Evolutionary conservation across 75 land plant genomes (phyloP).

Genomic region (Selaginella tamariscina): DNA sequence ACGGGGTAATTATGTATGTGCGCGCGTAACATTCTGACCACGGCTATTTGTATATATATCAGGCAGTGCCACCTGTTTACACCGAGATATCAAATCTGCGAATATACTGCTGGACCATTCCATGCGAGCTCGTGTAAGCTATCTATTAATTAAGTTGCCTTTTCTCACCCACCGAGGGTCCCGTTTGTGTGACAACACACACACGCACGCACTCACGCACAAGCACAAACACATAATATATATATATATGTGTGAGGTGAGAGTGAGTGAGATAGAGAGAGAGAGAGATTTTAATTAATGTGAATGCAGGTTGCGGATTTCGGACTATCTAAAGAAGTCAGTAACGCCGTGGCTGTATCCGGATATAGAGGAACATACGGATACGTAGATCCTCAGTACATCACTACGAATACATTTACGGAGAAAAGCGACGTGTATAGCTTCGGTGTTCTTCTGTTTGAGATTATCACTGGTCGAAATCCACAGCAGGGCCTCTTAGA

Average conservation of each 20-base stretch:
- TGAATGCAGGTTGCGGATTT: constrained; percentile 96
- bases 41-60: constrained; percentile 15
- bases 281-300: too few relatives aligned
- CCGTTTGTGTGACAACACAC: too few relatives aligned
- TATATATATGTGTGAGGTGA: too few relatives aligned
- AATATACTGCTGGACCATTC: constrained; percentile 78
- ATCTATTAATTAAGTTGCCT: too few relatives aligned
- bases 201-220: too few relatives aligned
- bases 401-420: constrained; percentile 54
- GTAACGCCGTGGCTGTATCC: constrained; percentile 30
- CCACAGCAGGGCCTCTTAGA: constrained; percentile 77
- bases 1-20: constrained; percentile 50
- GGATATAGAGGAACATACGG: constrained; percentile 63
- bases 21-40: not conserved
- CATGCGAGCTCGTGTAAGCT: constrained; percentile 85
- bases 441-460: constrained; percentile 73
- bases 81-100: constrained; percentile 93
- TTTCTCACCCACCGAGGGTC: too few relatives aligned
- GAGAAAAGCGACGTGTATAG: constrained; percentile 92
- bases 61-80: constrained; percentile 96
- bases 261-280: too few relatives aligned
- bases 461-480: constrained; percentile 56
- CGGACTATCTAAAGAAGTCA: constrained; percentile 83
- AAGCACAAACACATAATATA: too few relatives aligned
- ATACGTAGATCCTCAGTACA: constrained; percentile 76